Evolutionary conservation across 2,329 filamentous ascomycete genomes (phyloP).

Genomic region (Beauveria sp.): DNA sequence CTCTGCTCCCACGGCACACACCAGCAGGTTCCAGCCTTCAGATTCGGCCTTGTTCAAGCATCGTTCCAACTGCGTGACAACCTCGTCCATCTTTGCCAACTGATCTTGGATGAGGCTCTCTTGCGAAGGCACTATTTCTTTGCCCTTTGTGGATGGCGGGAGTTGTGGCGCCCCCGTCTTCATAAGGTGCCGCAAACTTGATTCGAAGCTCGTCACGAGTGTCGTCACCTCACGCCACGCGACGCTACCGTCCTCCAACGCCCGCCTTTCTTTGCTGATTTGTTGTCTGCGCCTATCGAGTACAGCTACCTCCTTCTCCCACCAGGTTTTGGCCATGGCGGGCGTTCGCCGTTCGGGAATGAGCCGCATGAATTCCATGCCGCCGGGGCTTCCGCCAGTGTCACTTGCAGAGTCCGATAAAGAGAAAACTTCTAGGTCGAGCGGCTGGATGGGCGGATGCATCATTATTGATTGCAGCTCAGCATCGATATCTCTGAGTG

Average conservation of each 20-base stretch:
- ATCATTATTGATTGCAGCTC: conserved; percentile 53
- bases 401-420: conserved; percentile 6
- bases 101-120: conserved; percentile 37
- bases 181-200: conserved; percentile 51
- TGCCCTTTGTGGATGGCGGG: conserved; percentile 19
- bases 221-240: conserved; percentile 58
- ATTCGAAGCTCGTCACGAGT: conserved; percentile 58
- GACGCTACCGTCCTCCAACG: conserved; percentile 58
- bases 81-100: conserved; percentile 47
- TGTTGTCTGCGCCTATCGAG: conserved; percentile 47
- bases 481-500: conserved; percentile 56
- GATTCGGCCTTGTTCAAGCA: conserved; percentile 48
- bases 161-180: conserved; percentile 16
- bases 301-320: conserved; percentile 53
- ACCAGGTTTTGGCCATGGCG: conserved; percentile 65
- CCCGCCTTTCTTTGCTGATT: conserved; percentile 54
- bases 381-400: conserved; percentile 23
- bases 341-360: conserved; percentile 58
- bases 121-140: conserved; percentile 23
- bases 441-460: conserved; percentile 45
- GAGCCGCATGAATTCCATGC: conserved; percentile 50
- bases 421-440: conserved; percentile 37
- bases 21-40: conserved; percentile 64
- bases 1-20: conserved; percentile 69
- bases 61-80: conserved; percentile 48